Evolutionary conservation across 2,329 filamentous ascomycete species (phyloP), one percentile per base, ranked within the genome.

Genomic region (Aspergillus sergii): DNA sequence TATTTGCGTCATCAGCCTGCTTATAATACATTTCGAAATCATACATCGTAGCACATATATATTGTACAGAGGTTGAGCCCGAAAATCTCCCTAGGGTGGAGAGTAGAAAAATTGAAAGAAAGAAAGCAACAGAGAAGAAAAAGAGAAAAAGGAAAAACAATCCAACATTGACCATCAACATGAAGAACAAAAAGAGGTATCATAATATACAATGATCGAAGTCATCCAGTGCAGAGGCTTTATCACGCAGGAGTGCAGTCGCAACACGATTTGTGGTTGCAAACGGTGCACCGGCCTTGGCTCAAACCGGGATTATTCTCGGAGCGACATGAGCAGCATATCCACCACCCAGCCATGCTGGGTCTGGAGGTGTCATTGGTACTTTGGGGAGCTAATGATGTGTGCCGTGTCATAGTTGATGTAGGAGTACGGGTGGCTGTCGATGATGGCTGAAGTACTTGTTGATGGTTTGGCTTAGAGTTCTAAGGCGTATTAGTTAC

Each of bases 301-400:
- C 58, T 60, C 28, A 74, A 58, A 9, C 14, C 61, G 1, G 72
- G 70, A 21, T 72, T 73, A 60, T 66, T 68, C 23, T 62, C 16
- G 5, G 55, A 54, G 0, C 21, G 1, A 48, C 72, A 76, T 1
- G 8, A 0, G 48, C 69, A 73, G 66, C 74, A 76, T 0, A 14
- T 36, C 73, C 72, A 73, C 66, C 68, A 71, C 12, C 62, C 59
- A 7, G 30, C 21, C 63, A 60, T 66, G 11, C 61, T 45, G 19
- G 34, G 62, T 34, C 30, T 51, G 36, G 51, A 14, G 54, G 51
- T 21, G 26, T 32, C 11, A n/a, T 59, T 28, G 16, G 6, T 1
- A 23, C 12, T 8, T 8, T 53, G 46, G 12, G 16, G 26, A 26
- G 32, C 14, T 21, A 32, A 21, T 8, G 32, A n/a, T 23, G 48